phyloP scores from a whole-genome alignment of 2,329 filamentous ascomycete species.

The Neophaeococcomyces mojaviensis region DNA sequence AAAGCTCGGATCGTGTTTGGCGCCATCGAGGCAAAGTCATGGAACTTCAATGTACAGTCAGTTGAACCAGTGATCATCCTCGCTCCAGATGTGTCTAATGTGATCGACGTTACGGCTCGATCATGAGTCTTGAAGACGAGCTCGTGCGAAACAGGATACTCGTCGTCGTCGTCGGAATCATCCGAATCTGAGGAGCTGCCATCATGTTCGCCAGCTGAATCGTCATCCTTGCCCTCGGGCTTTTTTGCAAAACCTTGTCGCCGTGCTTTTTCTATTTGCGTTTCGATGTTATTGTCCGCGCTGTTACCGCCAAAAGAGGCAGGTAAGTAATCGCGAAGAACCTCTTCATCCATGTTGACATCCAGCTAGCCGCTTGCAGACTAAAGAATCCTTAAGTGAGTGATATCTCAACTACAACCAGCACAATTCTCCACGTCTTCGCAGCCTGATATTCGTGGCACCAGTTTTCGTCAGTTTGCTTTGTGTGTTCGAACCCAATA shows the following conservation, averaged over 20 bases:
- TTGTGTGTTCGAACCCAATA: no score
- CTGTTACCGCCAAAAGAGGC: constrained; percentile 77
- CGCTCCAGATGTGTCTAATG: constrained; percentile 76
- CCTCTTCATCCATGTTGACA: constrained; percentile 34
- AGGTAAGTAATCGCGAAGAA: constrained; percentile 58
- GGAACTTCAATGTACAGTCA: constrained; percentile 84
- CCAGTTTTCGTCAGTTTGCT: no score
- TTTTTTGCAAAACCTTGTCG: constrained; percentile 40
- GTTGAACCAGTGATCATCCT: constrained; percentile 83
- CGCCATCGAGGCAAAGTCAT: constrained; percentile 94
- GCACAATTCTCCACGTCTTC: no score
- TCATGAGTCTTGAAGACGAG: constrained; percentile 89
- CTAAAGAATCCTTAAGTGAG: no score
- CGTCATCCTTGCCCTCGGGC: constrained; percentile 20
- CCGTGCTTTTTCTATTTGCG: constrained; percentile 73
- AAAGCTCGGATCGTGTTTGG: constrained; percentile 90
- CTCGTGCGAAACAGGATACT: constrained; percentile 89
- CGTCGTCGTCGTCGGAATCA: constrained; percentile 58
- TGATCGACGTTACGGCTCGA: constrained; percentile 72
- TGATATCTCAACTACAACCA: no score
- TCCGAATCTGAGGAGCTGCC: constrained; percentile 34
- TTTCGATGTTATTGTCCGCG: constrained; percentile 63
- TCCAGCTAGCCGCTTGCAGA: no score
- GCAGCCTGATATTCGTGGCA: no score
- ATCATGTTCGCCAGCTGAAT: constrained; percentile 31